A percentile compares a stretch with the other conserved stretches of the same genome.
Evolutionary conservation across 768 basidiomycete genomes (phyloP).

Genomic region (Mycena crocata): DNA sequence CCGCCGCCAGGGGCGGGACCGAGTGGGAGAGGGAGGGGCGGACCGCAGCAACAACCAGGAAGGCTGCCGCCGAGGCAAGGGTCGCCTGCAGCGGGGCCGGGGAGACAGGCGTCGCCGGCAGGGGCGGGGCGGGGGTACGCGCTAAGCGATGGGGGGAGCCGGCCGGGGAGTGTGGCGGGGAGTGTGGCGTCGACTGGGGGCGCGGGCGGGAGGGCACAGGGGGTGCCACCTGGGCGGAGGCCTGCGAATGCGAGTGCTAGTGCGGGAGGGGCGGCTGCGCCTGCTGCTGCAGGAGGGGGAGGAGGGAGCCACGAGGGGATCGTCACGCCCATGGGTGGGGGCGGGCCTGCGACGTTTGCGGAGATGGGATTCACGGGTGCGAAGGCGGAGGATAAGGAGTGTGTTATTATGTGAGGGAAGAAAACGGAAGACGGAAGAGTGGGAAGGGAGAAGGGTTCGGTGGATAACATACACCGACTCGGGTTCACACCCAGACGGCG

Average conservation of each 20-base stretch:
- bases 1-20: constrained; percentile 9
- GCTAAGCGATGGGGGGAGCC: constrained; percentile 24
- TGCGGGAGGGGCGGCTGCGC: constrained; percentile 21
- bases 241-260: constrained; percentile 22
- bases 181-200: constrained; percentile 23
- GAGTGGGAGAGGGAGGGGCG: no score
- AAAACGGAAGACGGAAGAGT: no score
- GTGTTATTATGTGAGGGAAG: constrained; percentile 79
- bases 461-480: no score
- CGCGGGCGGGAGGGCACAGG: constrained; percentile 25
- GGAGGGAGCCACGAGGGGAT: background rate
- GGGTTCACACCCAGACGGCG: no score
- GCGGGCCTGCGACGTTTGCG: constrained; percentile 81
- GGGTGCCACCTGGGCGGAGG: constrained; percentile 33
- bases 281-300: constrained; percentile 22
- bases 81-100: constrained; percentile 8
- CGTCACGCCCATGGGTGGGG: constrained; percentile 19
- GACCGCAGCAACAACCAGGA: no score
- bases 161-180: constrained; percentile 30
- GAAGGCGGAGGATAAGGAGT: constrained; percentile 85
- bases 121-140: constrained; percentile 26
- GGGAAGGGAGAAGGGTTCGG: no score
- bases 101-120: constrained; percentile 23
- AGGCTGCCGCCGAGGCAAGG: background rate
- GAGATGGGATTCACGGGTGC: constrained; percentile 92